Evolutionary conservation across 2,329 filamentous ascomycete species (phyloP).

Genomic region (Colletotrichum cuscutae): DNA sequence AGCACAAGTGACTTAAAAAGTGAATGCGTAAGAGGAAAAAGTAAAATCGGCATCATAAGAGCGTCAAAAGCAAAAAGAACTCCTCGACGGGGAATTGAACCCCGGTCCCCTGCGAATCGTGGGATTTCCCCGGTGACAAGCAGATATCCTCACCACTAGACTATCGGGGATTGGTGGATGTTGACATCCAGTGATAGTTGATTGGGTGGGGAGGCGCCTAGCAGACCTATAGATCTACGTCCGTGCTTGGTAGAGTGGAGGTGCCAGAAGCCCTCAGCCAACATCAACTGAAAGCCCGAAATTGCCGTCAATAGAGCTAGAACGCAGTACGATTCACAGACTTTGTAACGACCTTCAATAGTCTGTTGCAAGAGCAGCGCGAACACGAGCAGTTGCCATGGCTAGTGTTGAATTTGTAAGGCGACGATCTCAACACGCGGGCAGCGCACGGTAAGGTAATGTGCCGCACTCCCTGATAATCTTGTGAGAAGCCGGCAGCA

Average conservation of each 20-base stretch:
- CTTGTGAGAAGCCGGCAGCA: too few species aligned
- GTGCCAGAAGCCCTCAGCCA: neutral
- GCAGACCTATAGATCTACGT: fast-evolving
- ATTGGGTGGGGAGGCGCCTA: neutral
- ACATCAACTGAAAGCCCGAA: neutral
- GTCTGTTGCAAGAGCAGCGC: neutral
- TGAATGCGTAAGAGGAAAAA: neutral
- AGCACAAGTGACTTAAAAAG: neutral
- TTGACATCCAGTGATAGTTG: neutral
- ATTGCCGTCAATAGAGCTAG: neutral
- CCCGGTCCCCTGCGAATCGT: constrained; percentile 31
- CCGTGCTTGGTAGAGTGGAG: neutral
- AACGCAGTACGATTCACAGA: neutral
- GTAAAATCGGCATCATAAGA: neutral
- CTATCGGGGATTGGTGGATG: constrained; percentile 20
- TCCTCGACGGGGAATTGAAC: constrained; percentile 35
- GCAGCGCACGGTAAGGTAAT: neutral
- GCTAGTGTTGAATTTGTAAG: neutral
- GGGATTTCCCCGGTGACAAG: constrained; percentile 7
- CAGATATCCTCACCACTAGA: constrained; percentile 36
- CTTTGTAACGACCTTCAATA: neutral
- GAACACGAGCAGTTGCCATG: neutral
- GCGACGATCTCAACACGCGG: neutral
- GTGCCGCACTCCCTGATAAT: neutral
- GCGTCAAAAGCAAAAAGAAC: neutral